Base-by-base conservation (phyloP, 75 land plant species). In the Selaginella tamariscina region DNA sequence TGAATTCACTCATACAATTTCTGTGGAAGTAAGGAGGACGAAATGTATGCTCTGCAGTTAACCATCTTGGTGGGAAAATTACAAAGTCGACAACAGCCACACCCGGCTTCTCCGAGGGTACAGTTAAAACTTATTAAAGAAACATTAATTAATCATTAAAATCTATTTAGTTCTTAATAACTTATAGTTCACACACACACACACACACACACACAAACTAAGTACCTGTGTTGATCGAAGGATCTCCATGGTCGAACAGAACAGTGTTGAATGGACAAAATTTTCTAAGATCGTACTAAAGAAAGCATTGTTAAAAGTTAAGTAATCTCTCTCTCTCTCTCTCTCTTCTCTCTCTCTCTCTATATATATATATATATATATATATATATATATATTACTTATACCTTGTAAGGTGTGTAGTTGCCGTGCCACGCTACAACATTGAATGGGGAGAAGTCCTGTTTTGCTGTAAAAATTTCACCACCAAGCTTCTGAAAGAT, bases 401-500 rank as follows among this genome's bases (percentile, higher is more conserved):
- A 1, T 56, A 93, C 98, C 98, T 93, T 93, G 66, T 83, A 93
- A 23, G 98, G 98, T 0, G 81, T 88, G 78, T 89, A 93, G 73
- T 89, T 93, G 29, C 98, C 98, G 77, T 93, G 96, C 98, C 98
- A 93, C 32, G 98, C 88, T 32, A 93, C 98, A 28, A 93, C 98
- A 82, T 93, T 93, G 70, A 93, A 93, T 23, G 98, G 98, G 33
- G 98, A 89, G 60, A 86, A 89, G 67, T 89, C 84, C 72, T 93
- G 98, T 60, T 71, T 82, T 62, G 96, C 96, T 31, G 84, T 81
- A 66, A 87, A 93, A 24, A 93, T 72, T 60, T 82, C 79, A 27
- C 98, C 98, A 33, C 98, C 98, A 78, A 81, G 89, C 70, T 93
- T 93, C 29, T 93, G 98, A 24, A 89, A 70, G 55, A 93, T 82